phyloP scores from a whole-genome alignment of 2,329 filamentous ascomycete species.

The Verticillium alfalfae region DNA sequence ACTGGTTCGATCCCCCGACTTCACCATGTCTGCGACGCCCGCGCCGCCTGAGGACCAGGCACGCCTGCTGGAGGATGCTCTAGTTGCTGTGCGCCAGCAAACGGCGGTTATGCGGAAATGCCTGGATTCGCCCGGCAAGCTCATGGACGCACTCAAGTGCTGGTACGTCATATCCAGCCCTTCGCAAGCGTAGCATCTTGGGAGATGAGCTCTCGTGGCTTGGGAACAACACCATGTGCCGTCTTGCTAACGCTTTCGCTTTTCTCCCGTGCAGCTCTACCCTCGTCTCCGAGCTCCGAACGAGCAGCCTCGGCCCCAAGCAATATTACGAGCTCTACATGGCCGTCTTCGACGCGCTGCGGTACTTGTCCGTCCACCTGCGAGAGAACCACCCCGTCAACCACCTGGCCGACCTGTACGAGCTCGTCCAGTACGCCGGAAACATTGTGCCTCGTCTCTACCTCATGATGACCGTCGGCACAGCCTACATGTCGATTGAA shows the following conservation, averaged over 20 bases:
- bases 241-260: background rate
- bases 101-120: constrained; percentile 96
- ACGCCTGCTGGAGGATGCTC: constrained; percentile 92
- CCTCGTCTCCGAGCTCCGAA: constrained; percentile 95
- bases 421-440: constrained; percentile 95
- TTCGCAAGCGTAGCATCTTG: constrained; percentile 6
- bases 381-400: constrained; percentile 97
- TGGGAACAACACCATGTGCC: background rate
- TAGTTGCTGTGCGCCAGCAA: constrained; percentile 95
- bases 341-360: constrained; percentile 95
- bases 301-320: constrained; percentile 94
- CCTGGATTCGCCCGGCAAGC: constrained; percentile 92
- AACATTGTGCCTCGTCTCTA: constrained; percentile 96
- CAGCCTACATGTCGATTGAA: constrained; percentile 97
- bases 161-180: constrained; percentile 58
- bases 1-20: constrained; percentile 9
- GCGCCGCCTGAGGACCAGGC: constrained; percentile 74
- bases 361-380: constrained; percentile 92
- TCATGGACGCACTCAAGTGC: constrained; percentile 99
- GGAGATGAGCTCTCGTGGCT: background rate
- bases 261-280: constrained; percentile 64
- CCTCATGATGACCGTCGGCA: constrained; percentile 98
- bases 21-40: constrained; percentile 41
- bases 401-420: constrained; percentile 95
- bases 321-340: constrained; percentile 99